A percentile compares a stretch with the other conserved stretches of the same genome.
These are phyloP conservation scores for Quercus phellos DNA, from an alignment of 331 rosid genomes.

Conservation along the genomic window DNA sequence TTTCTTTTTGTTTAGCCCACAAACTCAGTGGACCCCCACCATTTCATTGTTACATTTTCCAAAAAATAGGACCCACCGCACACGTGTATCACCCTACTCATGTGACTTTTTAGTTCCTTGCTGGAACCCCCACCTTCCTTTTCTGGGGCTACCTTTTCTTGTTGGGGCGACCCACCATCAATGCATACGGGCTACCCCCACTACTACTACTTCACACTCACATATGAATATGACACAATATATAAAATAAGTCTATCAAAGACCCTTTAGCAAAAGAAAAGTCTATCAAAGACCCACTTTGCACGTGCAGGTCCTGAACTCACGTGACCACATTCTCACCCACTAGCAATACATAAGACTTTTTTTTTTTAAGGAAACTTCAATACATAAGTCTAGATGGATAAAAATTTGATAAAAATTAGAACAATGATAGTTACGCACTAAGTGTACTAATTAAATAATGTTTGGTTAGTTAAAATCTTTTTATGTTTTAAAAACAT, in stretches of 20 bases:
- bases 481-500: too few relatives aligned
- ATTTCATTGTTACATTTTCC: not conserved
- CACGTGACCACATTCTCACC: too few relatives aligned
- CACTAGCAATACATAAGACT: too few relatives aligned
- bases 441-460: too few relatives aligned
- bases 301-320: conserved; percentile 22
- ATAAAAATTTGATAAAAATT: too few relatives aligned
- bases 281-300: not conserved
- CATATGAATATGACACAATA: too few relatives aligned
- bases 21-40: conserved; percentile 2
- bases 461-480: too few relatives aligned
- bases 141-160: not conserved
- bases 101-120: conserved; percentile 15
- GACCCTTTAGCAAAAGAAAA: not conserved
- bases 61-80: not conserved
- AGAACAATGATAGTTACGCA: too few relatives aligned
- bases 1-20: conserved; percentile 8
- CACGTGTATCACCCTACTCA: conserved; percentile 32
- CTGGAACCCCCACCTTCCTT: not conserved
- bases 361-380: too few relatives aligned
- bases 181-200: not conserved
- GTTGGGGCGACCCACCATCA: not conserved
- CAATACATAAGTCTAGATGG: too few relatives aligned
- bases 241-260: too few relatives aligned
- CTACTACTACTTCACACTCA: too few relatives aligned